Evolutionary conservation across 1,284 basidiomycete species (phyloP).

Genomic region (Bjerkandera adusta): DNA sequence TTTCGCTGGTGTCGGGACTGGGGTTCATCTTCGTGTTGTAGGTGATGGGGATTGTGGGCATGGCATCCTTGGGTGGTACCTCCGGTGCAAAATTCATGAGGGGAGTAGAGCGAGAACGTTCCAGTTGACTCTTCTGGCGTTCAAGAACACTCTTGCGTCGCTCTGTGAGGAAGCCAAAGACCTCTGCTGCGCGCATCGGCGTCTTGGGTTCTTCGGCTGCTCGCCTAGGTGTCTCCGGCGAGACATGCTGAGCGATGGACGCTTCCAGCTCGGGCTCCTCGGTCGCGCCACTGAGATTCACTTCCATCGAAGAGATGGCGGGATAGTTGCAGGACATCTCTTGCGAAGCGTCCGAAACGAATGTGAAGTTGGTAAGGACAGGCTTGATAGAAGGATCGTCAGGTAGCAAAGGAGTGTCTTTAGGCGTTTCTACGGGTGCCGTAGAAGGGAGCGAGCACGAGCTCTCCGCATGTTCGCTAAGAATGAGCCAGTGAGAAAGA

Average conservation of each 20-base stretch:
- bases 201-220: conserved; percentile 45
- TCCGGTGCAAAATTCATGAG: conserved; percentile 11
- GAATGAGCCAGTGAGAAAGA: neutral
- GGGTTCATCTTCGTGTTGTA: too few species aligned
- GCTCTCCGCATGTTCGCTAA: conserved; percentile 23
- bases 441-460: conserved; percentile 25
- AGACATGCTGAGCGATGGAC: conserved; percentile 9
- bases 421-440: conserved; percentile 27
- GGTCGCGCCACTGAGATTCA: conserved; percentile 56
- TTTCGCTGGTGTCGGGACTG: conserved; percentile 13
- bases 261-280: conserved; percentile 9
- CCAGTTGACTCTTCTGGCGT: conserved; percentile 13
- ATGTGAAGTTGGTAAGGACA: conserved; percentile 31
- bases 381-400: conserved; percentile 27
- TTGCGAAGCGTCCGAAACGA: conserved; percentile 43
- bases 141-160: conserved; percentile 28
- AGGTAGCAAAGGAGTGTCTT: conserved; percentile 26
- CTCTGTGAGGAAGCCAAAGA: conserved; percentile 63
- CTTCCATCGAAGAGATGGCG: conserved; percentile 68
- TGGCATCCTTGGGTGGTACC: conserved; percentile 3
- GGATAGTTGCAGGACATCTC: conserved; percentile 41
- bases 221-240: neutral
- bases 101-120: conserved; percentile 13
- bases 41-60: neutral
- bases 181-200: conserved; percentile 62